phyloP scores from a whole-genome alignment of 257 asterid genomes.

The Perilla frutescens region DNA sequence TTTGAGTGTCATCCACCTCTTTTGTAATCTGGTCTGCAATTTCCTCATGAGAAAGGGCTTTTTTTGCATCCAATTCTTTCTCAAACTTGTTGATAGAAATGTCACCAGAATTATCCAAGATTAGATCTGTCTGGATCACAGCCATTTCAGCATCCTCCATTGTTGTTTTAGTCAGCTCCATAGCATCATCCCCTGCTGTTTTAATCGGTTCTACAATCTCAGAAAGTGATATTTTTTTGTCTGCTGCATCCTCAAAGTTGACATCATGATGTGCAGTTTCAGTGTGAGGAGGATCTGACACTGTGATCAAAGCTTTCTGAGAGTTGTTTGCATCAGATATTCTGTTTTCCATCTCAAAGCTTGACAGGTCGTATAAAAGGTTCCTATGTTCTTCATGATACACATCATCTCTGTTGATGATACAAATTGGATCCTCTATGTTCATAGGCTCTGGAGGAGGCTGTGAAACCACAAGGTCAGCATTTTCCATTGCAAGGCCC shows the following conservation, averaged over 20 bases:
- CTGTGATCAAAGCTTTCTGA: slow-evolving; percentile 3
- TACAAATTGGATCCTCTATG: slow-evolving; percentile 41
- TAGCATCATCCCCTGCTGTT: not conserved
- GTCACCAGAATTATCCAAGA: slow-evolving; percentile 1
- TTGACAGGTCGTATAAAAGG: slow-evolving; percentile 45
- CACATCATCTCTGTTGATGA: slow-evolving; percentile 40
- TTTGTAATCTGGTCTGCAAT: slow-evolving; percentile 5
- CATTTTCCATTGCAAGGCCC: slow-evolving; percentile 15
- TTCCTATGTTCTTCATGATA: slow-evolving; percentile 35
- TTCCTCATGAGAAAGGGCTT: slow-evolving; percentile 10
- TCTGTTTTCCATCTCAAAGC: slow-evolving; percentile 51
- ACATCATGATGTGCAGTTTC: slow-evolving; percentile 20
- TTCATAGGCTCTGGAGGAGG: slow-evolving; percentile 1
- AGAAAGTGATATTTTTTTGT: not conserved
- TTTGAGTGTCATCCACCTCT: slow-evolving; percentile 23
- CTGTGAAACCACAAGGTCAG: slow-evolving; percentile 15
- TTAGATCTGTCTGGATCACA: not conserved
- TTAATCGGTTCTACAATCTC: slow-evolving; percentile 1
- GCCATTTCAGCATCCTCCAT: slow-evolving; percentile 8
- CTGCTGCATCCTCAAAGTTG: slow-evolving; percentile 3
- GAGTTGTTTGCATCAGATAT: not conserved
- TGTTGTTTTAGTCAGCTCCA: slow-evolving; percentile 8
- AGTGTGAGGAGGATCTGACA: not conserved
- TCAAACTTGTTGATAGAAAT: slow-evolving; percentile 6
- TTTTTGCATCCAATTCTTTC: slow-evolving; percentile 14